These are phyloP conservation scores for Leccinum boreale DNA, from an alignment of 768 basidiomycete species.

Conservation along the genomic window DNA sequence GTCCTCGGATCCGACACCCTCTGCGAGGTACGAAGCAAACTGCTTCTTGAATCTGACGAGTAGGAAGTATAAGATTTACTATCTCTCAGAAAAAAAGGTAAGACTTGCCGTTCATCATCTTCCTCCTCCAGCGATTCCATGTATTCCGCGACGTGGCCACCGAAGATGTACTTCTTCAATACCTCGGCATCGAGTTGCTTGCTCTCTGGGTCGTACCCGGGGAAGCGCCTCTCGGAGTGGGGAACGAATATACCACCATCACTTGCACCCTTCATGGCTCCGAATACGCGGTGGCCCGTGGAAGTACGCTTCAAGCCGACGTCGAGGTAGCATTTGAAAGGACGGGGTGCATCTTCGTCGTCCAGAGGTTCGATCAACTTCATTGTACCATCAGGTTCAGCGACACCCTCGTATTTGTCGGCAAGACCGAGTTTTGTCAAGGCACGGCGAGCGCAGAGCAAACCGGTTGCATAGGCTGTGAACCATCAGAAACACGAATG, in stretches of 20 bases:
- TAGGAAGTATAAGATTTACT: conserved; percentile 2
- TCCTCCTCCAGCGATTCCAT: conserved; percentile 99
- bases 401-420: conserved; percentile 95
- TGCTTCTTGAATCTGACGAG: conserved; percentile 88
- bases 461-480: conserved; percentile 93
- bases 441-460: conserved; percentile 92
- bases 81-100: neutral
- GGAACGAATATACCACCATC: conserved; percentile 98
- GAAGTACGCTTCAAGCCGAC: conserved; percentile 98
- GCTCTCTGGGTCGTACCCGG: conserved; percentile 89
- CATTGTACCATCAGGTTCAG: conserved; percentile 87
- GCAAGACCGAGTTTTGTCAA: conserved; percentile 93
- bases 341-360: conserved; percentile 90
- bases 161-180: conserved; percentile 96
- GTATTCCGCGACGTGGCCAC: conserved; percentile 98
- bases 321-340: conserved; percentile 99
- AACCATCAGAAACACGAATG: conserved; percentile 1
- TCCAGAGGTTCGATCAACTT: conserved; percentile 81
- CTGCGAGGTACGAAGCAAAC: conserved; percentile 92
- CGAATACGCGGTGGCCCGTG: conserved; percentile 96
- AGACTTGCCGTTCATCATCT: conserved; percentile 86
- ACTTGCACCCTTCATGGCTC: conserved; percentile 96
- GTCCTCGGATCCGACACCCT: conserved; percentile 93
- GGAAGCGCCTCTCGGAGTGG: conserved; percentile 97
- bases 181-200: conserved; percentile 94